These are phyloP conservation scores for Eleusine indica DNA, from an alignment of 176 grass and related monocot species.

Conservation along the genomic window DNA sequence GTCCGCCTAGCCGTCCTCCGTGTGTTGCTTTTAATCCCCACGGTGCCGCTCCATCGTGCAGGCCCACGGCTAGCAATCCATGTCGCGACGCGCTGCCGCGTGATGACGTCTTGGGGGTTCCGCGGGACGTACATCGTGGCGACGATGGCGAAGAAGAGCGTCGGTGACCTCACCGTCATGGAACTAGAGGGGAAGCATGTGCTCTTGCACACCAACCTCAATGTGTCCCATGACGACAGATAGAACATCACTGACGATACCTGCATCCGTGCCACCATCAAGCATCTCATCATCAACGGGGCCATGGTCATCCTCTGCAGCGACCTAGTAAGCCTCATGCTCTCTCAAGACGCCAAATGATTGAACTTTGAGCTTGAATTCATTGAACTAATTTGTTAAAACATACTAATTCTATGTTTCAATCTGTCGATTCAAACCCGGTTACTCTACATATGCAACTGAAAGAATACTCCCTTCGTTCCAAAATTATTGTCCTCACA, in stretches of 20 bases:
- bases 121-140: slow-evolving; percentile 49
- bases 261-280: slow-evolving; percentile 72
- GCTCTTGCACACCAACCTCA: slow-evolving; percentile 68
- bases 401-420: no score
- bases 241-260: slow-evolving; percentile 79
- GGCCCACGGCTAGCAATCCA: slow-evolving; percentile 49
- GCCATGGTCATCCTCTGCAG: slow-evolving; percentile 80
- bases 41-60: neutral
- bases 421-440: no score
- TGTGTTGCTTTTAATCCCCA: neutral
- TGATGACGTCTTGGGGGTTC: slow-evolving; percentile 21
- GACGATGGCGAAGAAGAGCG: slow-evolving; percentile 69
- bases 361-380: no score
- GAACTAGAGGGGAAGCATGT: slow-evolving; percentile 75
- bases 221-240: slow-evolving; percentile 68
- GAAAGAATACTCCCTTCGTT: no score
- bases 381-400: no score
- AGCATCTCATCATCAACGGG: slow-evolving; percentile 58
- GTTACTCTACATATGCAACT: no score
- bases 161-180: slow-evolving; percentile 56
- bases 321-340: slow-evolving; percentile 10
- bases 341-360: no score
- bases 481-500: no score
- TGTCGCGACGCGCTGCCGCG: slow-evolving; percentile 54
- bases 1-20: neutral